Evolutionary conservation across 2,329 filamentous ascomycete species (phyloP).

Genomic region (Eurotiales sp.): DNA sequence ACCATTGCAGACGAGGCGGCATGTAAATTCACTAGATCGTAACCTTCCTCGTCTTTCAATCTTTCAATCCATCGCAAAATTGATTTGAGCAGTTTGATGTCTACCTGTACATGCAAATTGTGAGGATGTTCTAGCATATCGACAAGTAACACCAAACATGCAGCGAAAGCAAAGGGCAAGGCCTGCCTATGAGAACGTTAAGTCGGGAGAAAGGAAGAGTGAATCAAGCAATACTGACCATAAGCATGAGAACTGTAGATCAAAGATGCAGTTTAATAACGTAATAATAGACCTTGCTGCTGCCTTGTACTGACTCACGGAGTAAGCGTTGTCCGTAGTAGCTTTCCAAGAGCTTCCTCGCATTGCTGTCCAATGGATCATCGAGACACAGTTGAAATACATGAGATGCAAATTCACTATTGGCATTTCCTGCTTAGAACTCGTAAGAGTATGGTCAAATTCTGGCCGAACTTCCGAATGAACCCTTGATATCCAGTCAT

Average conservation of each 20-base stretch:
- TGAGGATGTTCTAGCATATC: background rate
- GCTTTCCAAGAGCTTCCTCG: background rate
- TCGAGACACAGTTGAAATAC: slow-evolving; percentile 1
- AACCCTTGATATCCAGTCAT: background rate
- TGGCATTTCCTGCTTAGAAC: background rate
- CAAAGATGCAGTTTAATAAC: background rate
- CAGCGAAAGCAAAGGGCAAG: background rate
- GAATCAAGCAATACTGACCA: background rate
- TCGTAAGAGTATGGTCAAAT: background rate
- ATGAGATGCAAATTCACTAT: background rate
- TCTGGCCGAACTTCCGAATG: background rate
- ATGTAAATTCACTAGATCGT: background rate
- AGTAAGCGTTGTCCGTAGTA: background rate
- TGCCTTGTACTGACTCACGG: background rate
- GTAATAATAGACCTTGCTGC: background rate
- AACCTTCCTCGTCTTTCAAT: background rate
- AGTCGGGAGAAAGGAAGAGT: background rate
- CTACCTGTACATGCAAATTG: background rate
- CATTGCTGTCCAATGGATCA: background rate
- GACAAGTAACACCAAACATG: background rate
- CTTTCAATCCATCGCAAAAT: background rate
- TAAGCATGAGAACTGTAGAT: background rate
- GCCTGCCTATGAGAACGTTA: background rate
- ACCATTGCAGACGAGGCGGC: background rate
- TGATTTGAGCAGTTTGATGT: background rate